Evolutionary conservation across 225 moss, liverwort and hornwort genomes (phyloP).

Genomic region (Pleurozium schreberi): DNA sequence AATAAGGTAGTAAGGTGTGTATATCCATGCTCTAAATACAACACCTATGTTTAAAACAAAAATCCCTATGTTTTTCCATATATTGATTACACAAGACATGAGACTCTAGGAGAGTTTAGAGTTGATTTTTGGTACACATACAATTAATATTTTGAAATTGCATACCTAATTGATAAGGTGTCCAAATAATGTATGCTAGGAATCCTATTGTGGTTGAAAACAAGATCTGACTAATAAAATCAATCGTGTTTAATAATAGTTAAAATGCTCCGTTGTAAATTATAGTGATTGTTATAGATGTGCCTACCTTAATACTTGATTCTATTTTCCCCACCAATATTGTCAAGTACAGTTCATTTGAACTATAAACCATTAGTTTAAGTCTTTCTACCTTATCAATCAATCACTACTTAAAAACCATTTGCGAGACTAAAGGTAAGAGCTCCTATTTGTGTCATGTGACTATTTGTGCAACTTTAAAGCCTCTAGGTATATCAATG

Average conservation of each 20-base stretch:
- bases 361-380: too few species aligned
- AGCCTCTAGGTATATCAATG: not conserved
- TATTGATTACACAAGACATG: not conserved
- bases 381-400: not conserved
- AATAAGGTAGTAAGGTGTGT: not conserved
- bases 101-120: not conserved
- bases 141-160: not conserved
- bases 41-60: not conserved
- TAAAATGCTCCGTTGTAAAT: too few species aligned
- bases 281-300: too few species aligned
- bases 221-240: not conserved
- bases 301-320: too few species aligned
- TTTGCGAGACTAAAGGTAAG: accelerated
- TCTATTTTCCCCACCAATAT: too few species aligned
- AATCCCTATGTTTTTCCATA: accelerated
- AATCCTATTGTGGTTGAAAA: not conserved
- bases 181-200: not conserved
- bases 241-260: not conserved
- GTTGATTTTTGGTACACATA: not conserved
- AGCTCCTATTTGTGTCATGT: not conserved
- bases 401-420: not conserved
- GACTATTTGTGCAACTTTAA: not conserved
- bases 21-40: not conserved
- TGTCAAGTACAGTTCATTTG: too few species aligned
- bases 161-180: accelerated